Base-by-base conservation (phyloP, 106 monocot genomes). In the Dioscorea alata region DNA sequence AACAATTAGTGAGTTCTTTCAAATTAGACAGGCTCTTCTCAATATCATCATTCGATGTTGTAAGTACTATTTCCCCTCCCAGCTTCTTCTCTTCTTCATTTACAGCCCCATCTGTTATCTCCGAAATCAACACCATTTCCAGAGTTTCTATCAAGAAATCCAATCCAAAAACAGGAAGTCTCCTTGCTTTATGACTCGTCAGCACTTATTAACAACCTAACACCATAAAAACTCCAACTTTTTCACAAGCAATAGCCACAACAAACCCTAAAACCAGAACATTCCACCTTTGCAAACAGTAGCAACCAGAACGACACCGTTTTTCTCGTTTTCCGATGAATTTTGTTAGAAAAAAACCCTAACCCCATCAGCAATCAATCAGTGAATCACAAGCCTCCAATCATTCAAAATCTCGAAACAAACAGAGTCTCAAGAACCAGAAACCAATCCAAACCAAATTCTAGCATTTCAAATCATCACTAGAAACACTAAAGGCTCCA, bases 81-180 rank as follows among this genome's bases (percentile, higher is more conserved):
- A 17, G 54, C 17, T 54, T 32, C 54, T 54, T 54, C 68, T n/a
- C 68, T 15, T 35, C 69, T 2, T 57, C 22, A 13, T 33, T 10
- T 0, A 42, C 19, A 7, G 13, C 58, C 8, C 42, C 58, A 28
- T 42, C 69, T 6, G 13, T 15, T 20, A 72, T 52, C 71, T 72
- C 71, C 51, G 62, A 61, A 22, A 72, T 72, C 50, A 72, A 25
- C 33, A 63, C 71, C 71, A 72, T 72, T 32, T 60, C 51, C 17
- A 10, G 12, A 21, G 42, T 42, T 23, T 22, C n/a, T 59, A 20
- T 23, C 8, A 1, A 54, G 8, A 1, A 19, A 50, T 23, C 49
- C 49, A 23, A 17, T 34, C 31, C 16, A 63, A 18, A 59, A 20
- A 7, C 21, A 22, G 59, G 4, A 59, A 22, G 21, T 4, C 1